phyloP scores from a whole-genome alignment of 1,284 basidiomycete species.

The Tilletia setariae region DNA sequence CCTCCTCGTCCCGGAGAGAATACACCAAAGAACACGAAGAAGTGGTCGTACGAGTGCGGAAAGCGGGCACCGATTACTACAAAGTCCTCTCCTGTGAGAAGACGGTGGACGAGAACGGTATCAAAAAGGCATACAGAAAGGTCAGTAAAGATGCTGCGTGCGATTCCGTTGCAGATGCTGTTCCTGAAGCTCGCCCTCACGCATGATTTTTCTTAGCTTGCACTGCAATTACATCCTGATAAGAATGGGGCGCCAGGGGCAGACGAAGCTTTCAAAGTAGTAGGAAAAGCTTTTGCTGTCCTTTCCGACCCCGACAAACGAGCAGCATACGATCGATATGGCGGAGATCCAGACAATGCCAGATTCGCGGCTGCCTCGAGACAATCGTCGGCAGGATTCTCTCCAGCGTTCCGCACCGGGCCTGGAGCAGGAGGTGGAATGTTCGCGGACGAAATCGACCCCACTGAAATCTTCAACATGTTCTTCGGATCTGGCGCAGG shows the following conservation, averaged over 20 bases:
- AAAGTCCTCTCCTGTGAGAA: constrained; percentile 81
- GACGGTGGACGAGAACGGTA: constrained; percentile 69
- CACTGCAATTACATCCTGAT: constrained; percentile 89
- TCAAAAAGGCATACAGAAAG: constrained; percentile 97
- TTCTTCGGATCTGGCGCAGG: constrained; percentile 80
- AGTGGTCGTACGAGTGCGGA: constrained; percentile 79
- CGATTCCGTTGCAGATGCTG: no score
- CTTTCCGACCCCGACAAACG: constrained; percentile 44
- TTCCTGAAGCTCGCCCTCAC: neutral
- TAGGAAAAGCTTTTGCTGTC: constrained; percentile 95
- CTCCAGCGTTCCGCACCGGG: constrained; percentile 57
- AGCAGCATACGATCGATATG: constrained; percentile 47
- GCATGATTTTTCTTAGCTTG: constrained; percentile 64
- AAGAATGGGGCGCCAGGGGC: constrained; percentile 97
- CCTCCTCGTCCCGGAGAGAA: constrained; percentile 62
- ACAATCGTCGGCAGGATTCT: no score
- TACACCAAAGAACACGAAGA: constrained; percentile 81
- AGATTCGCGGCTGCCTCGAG: constrained; percentile 64
- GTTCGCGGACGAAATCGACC: constrained; percentile 79
- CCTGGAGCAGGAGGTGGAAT: constrained; percentile 27
- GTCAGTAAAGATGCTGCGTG: constrained; percentile 63
- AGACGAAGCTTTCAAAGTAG: constrained; percentile 98
- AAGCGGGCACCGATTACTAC: constrained; percentile 85
- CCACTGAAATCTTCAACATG: constrained; percentile 97
- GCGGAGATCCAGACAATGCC: constrained; percentile 71